Conservation (phyloP, 2,329 filamentous ascomycete genomes). For the Nemania bipapillata region DNA sequence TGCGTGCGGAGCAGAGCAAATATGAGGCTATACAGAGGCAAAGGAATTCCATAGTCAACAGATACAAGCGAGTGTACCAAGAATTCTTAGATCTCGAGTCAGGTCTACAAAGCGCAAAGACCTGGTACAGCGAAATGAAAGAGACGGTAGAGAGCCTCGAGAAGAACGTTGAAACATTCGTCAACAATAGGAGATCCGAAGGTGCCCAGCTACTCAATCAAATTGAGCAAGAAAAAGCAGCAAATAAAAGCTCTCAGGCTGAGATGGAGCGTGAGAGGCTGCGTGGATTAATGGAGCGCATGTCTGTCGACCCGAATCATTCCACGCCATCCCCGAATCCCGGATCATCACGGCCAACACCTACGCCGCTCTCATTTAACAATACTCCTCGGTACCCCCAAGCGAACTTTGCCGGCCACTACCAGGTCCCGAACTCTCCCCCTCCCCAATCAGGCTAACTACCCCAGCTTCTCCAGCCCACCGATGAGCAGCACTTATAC, state of each 20-base stretch:
- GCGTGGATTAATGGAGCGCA: constrained; percentile 90
- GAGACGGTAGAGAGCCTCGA: constrained; percentile 90
- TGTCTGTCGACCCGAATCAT: constrained; percentile 79
- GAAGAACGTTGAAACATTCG: constrained; percentile 96
- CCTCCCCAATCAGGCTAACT: constrained; percentile 62
- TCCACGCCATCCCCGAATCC: constrained; percentile 56
- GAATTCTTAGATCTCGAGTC: constrained; percentile 90
- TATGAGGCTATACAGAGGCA: constrained; percentile 90
- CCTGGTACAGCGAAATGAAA: constrained; percentile 95
- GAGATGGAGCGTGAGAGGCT: constrained; percentile 88
- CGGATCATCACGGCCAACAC: constrained; percentile 54
- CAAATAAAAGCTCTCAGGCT: constrained; percentile 69
- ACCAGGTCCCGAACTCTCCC: constrained; percentile 68
- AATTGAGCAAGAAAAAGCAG: constrained; percentile 82
- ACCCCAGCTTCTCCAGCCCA: constrained; percentile 59
- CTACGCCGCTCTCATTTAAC: constrained; percentile 62
- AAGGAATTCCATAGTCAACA: constrained; percentile 80
- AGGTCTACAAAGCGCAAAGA: constrained; percentile 85
- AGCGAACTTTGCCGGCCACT: constrained; percentile 66
- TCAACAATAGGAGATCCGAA: constrained; percentile 91
- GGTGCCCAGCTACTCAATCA: constrained; percentile 87
- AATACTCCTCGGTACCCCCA: constrained; percentile 63
- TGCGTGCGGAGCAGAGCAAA: constrained; percentile 92
- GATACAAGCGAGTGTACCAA: constrained; percentile 91
- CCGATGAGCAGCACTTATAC: constrained; percentile 50